Evolutionary conservation across 1,139 yeast species (phyloP).

Genomic region (Debaryomyces udenii): DNA sequence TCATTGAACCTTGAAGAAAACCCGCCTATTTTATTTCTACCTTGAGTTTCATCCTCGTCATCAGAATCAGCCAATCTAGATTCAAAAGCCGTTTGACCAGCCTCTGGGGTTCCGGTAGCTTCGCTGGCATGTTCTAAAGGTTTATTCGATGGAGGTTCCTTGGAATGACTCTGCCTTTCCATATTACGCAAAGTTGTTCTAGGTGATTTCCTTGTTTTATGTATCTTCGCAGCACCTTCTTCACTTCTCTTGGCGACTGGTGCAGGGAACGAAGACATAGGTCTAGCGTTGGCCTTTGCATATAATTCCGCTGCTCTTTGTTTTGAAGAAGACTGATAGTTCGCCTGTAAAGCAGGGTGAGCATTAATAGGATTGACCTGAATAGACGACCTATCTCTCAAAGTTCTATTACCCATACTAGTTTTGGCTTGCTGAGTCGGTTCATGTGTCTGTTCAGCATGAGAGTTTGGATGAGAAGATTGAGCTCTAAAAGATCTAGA

Average conservation of each 20-base stretch:
- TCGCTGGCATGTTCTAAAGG: background rate
- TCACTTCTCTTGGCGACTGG: background rate
- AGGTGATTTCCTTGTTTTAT: conserved; percentile 1
- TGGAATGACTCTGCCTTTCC: background rate
- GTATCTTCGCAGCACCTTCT: background rate
- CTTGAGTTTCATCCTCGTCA: conserved; percentile 29
- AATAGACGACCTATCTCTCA: conserved; percentile 32
- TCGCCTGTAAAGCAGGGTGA: conserved; percentile 46
- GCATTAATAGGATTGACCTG: conserved; percentile 48
- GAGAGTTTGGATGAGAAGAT: conserved; percentile 20
- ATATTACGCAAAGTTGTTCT: conserved; percentile 22
- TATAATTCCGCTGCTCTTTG: conserved; percentile 52
- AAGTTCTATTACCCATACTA: conserved; percentile 38
- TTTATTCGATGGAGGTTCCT: background rate
- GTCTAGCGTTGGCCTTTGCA: conserved; percentile 50
- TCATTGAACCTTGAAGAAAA: conserved; percentile 21
- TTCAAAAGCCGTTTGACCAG: conserved; percentile 18
- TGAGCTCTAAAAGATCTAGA: conserved; percentile 42
- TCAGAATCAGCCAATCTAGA: conserved; percentile 65
- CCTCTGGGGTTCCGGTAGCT: background rate
- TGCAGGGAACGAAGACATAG: conserved; percentile 35
- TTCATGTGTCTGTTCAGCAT: conserved; percentile 5
- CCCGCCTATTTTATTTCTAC: conserved; percentile 2
- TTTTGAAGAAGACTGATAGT: conserved; percentile 47
- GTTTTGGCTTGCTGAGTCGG: background rate